phyloP scores from a whole-genome alignment of 768 basidiomycete species.

The Trametes elegans region DNA sequence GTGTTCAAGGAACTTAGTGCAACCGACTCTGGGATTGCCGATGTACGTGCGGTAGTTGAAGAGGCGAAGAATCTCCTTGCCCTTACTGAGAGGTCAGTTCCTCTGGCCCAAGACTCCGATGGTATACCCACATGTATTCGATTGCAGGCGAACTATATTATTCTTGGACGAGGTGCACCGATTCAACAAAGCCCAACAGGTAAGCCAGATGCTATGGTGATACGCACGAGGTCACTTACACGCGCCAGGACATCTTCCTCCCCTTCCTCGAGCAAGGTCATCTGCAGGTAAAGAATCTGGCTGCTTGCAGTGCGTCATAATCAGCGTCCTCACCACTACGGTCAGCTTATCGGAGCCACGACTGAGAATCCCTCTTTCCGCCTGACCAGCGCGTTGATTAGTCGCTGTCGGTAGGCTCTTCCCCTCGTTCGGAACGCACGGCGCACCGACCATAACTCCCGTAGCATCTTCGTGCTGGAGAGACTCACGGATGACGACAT shows the following conservation, averaged over 20 bases:
- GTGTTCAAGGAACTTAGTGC: slow-evolving; percentile 77
- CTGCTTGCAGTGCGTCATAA: background rate
- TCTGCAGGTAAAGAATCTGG: slow-evolving; percentile 47
- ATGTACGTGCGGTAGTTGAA: slow-evolving; percentile 72
- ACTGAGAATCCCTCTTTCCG: slow-evolving; percentile 92
- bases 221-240: background rate
- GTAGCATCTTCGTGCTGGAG: slow-evolving; percentile 71
- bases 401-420: slow-evolving; percentile 65
- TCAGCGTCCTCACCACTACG: background rate
- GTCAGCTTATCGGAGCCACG: slow-evolving; percentile 74
- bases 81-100: slow-evolving; percentile 57
- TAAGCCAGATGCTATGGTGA: slow-evolving; percentile 21
- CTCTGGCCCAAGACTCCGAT: background rate
- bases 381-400: slow-evolving; percentile 66
- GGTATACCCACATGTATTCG: background rate
- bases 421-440: background rate
- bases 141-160: slow-evolving; percentile 60
- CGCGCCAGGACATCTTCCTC: slow-evolving; percentile 67
- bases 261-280: slow-evolving; percentile 79
- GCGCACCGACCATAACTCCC: slow-evolving; percentile 11
- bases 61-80: slow-evolving; percentile 67
- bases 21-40: slow-evolving; percentile 64
- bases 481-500: slow-evolving; percentile 66
- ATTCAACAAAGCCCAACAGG: slow-evolving; percentile 71
- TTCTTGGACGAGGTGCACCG: slow-evolving; percentile 88